phyloP scores from a whole-genome alignment of 768 basidiomycete species.

The Hygrophoropsis aurantiaca region DNA sequence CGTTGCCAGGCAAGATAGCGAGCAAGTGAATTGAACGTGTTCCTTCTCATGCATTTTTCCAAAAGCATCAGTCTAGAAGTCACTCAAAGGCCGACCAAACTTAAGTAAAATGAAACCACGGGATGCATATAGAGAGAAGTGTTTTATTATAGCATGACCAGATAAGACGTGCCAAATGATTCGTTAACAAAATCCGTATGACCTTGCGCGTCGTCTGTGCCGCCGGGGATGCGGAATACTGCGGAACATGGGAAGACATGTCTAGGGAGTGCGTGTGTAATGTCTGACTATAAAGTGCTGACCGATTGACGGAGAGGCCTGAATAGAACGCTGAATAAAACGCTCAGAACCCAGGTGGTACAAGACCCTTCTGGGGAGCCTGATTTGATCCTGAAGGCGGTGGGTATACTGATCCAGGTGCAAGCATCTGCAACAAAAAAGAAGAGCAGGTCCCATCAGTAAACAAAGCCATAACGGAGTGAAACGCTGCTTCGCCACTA shows the following conservation, averaged over 20 bases:
- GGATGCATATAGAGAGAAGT: conserved; percentile 11
- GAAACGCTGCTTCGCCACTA: conserved; percentile 21
- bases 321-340: conserved; percentile 1
- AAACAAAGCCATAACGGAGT: conserved; percentile 4
- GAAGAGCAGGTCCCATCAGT: conserved; percentile 7
- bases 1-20: conserved; percentile 29
- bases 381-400: conserved; percentile 41
- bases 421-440: conserved; percentile 61
- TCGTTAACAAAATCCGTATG: conserved; percentile 9
- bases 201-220: conserved; percentile 6
- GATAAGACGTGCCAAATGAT: conserved; percentile 22
- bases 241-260: conserved; percentile 16
- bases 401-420: conserved; percentile 57
- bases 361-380: conserved; percentile 51
- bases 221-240: conserved; percentile 7
- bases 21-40: conserved; percentile 3
- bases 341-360: conserved; percentile 81
- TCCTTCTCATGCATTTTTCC: conserved; percentile 19
- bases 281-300: conserved; percentile 5
- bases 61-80: conserved; percentile 7
- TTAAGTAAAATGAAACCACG: conserved; percentile 15
- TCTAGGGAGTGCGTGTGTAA: conserved; percentile 10
- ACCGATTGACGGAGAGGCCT: conserved; percentile 1
- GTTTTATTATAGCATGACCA: conserved; percentile 27
- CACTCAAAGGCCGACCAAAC: conserved; percentile 26